These are phyloP conservation scores for Dactylellina sp. DNA, from an alignment of 2,329 filamentous ascomycete species.

Conservation along the genomic window DNA sequence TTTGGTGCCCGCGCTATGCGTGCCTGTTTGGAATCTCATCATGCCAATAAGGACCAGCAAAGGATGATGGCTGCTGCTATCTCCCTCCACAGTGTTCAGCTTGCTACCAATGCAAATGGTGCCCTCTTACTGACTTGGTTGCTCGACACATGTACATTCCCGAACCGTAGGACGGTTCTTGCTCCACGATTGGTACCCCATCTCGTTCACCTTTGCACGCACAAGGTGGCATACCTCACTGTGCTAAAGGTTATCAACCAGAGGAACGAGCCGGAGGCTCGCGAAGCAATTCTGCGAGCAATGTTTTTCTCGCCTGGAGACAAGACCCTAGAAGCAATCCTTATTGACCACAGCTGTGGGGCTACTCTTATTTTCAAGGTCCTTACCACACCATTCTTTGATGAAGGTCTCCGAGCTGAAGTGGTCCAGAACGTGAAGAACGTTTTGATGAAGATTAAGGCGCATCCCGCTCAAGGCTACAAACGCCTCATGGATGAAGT, in stretches of 20 bases:
- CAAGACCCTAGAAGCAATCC: slow-evolving; percentile 85
- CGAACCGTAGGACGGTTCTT: slow-evolving; percentile 87
- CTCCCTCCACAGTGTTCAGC: slow-evolving; percentile 93
- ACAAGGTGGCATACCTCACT: slow-evolving; percentile 97
- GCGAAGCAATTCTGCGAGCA: slow-evolving; percentile 88
- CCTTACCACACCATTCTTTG: slow-evolving; percentile 95
- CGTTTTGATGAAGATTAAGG: slow-evolving; percentile 89
- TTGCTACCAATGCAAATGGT: slow-evolving; percentile 95
- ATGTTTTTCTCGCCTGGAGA: slow-evolving; percentile 93
- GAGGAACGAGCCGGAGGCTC: slow-evolving; percentile 89
- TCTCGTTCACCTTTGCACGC: slow-evolving; percentile 93
- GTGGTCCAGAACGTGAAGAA: slow-evolving; percentile 92
- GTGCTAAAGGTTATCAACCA: slow-evolving; percentile 99
- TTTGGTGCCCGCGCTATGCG: slow-evolving; percentile 97
- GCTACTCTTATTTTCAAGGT: slow-evolving; percentile 99
- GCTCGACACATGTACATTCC: slow-evolving; percentile 96
- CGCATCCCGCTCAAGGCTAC: slow-evolving; percentile 93
- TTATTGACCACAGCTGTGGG: slow-evolving; percentile 90
- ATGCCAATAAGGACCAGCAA: slow-evolving; percentile 94
- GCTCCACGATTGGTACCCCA: slow-evolving; percentile 92
- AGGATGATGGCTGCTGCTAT: slow-evolving; percentile 93
- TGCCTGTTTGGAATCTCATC: slow-evolving; percentile 94
- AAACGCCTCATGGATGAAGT: slow-evolving; percentile 99
- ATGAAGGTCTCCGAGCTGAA: slow-evolving; percentile 86
- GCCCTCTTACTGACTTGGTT: slow-evolving; percentile 96